Evolutionary conservation across 306 rosid species (phyloP).

Genomic region (Fagus crenata): DNA sequence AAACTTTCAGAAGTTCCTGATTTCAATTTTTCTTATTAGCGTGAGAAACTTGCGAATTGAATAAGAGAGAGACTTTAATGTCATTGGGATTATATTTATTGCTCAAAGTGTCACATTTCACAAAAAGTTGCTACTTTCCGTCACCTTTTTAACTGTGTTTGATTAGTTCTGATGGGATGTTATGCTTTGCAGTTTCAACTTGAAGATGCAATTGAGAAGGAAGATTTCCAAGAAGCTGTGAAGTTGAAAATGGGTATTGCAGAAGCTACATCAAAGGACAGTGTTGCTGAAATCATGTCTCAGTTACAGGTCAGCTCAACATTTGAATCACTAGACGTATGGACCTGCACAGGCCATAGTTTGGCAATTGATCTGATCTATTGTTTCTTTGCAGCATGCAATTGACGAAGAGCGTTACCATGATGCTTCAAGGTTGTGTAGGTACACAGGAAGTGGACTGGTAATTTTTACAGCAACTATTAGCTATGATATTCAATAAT

Average conservation of each 20-base stretch:
- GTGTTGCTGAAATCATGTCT: conserved; percentile 77
- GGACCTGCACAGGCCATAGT: not conserved
- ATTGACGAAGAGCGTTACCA: conserved; percentile 88
- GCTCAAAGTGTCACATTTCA: not conserved
- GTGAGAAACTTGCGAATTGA: not conserved
- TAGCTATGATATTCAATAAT: not conserved
- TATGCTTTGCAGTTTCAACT: conserved; percentile 72
- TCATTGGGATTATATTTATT: not conserved
- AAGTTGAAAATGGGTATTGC: conserved; percentile 67
- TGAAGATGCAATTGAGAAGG: conserved; percentile 93
- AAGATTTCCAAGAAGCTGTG: conserved; percentile 85
- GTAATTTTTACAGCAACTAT: conserved; percentile 41
- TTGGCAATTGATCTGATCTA: conserved; percentile 18
- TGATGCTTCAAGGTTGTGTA: conserved; percentile 87
- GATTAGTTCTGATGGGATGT: conserved; percentile 8
- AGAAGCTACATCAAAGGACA: conserved; percentile 83
- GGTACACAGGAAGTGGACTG: conserved; percentile 93
- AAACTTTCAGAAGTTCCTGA: not conserved
- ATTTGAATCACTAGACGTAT: conserved; percentile 9
- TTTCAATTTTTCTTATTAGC: not conserved
- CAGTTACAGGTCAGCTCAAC: conserved; percentile 64
- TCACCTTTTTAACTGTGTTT: not conserved
- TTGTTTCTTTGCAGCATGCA: conserved; percentile 58
- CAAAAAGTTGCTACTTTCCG: not conserved
- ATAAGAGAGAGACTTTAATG: not conserved